Evolutionary conservation across 345 rosid species (phyloP), one percentile per base, ranked within the genome.

Genomic region (Garcia nutans): DNA sequence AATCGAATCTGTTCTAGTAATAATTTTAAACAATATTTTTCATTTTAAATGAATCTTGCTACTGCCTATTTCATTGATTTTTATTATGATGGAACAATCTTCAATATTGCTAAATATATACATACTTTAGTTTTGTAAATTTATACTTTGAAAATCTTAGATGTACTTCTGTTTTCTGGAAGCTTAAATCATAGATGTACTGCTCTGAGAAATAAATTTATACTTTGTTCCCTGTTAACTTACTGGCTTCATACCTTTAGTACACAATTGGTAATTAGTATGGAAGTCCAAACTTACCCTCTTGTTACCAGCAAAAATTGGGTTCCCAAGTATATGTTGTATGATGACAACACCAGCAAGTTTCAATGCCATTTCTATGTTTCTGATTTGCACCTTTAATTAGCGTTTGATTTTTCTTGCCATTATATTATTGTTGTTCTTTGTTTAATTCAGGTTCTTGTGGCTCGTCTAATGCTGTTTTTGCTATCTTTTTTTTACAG

Each of bases 401-500:
- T 6, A 54, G 58, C 4, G 8, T 54, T 54, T 50, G 55, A 50
- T 50, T 50, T 13, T 10, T 10, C 4, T 11, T 3, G 20, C 7
- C 58, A 54, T 54, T 15, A 8, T 47, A 47, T 45, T 3, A 62
- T 33, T 63, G 67, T 3, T 42, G 52, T 19, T 42, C 9, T 65
- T 8, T 20, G 11, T 37, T 42, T 16, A 17, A 3, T 15, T 24
- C 17, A 23, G 10, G 33, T 19, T 63, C 2, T 31, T 33, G 9
- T 6, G 11, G 5, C 20, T n/a, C 52, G 37, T 33, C 54, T 24
- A 41, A 52, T 58, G 19, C 22, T 64, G 60, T 28, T 65, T 26
- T 37, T 42, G 9, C 0, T 41, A 50, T 19, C n/a, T 17, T 66
- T 44, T n/a, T n/a, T 74, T 58, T 76, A 80, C 91, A 90, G 98